Evolutionary conservation across 2,329 filamentous ascomycete genomes (phyloP), one percentile per base, ranked within the genome.

Genomic region (Trichoderma sp.): DNA sequence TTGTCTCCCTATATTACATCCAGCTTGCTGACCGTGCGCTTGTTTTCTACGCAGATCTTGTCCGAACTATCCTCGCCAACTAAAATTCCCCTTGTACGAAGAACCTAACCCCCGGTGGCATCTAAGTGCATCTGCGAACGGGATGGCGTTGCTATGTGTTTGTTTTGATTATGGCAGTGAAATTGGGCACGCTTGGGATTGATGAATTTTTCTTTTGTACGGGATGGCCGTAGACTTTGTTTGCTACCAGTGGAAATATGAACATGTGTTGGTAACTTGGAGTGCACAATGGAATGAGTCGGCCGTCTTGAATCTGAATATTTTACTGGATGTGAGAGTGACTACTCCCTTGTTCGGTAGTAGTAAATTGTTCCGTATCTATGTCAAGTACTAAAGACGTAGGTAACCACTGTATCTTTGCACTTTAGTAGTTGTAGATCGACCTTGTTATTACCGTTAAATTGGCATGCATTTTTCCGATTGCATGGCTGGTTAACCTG

Each of bases 11-110:
- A 4, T 14, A 6, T 11, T 5, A 9, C 3, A 63, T 12, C 24
- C 2, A 6, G 2, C 12, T 70, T 63, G 70, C 70, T 74, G 47
- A 75, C 56, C 30, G n/a, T 28, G 53, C 36, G 36, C n/a, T 53
- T 53, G 30, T 18, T 15, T 15, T 47, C 1, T 57, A 12, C n/a
- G 4, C 76, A 93, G 93, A 96, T 74, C 91, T 96, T 73, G 93
- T 96, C 79, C 91, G 93, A 79, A 95, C 93, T 68, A 94, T 96
- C 80, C 90, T 96, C 76, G 92, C 93, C 82, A 95, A 95, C 85
- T 96, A 88, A 78, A 18, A 73, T 68, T 47, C 47, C 28, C 15
- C 30, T 70, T 61, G 28, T 34, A 26, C 24, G 56, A 62, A 62
- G 57, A 61, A 51, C 30, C 57, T 26, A 21, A 24, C 39, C 39